phyloP scores from a whole-genome alignment of 495 filamentous ascomycete genomes.

The Hyphodiscus hymeniophilus region DNA sequence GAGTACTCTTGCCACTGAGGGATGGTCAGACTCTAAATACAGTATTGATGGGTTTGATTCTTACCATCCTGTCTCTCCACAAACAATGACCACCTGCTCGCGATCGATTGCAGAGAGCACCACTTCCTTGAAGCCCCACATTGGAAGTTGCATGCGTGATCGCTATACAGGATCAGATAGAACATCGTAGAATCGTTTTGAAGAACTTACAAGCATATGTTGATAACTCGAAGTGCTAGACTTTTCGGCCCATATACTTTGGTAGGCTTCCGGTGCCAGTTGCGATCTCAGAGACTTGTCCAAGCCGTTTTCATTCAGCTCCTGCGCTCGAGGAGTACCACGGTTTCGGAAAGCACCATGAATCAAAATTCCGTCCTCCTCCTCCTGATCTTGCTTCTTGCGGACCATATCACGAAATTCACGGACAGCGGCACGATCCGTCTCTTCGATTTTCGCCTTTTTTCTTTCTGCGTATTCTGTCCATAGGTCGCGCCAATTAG shows the following conservation, averaged over 20 bases:
- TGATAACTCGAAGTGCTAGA: conserved; percentile 49
- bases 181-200: neutral
- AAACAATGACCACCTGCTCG: conserved; percentile 81
- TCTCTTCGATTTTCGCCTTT: conserved; percentile 57
- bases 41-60: conserved; percentile 10
- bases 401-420: conserved; percentile 54
- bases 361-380: conserved; percentile 68
- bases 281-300: conserved; percentile 20
- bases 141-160: conserved; percentile 68
- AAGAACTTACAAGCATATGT: conserved; percentile 40
- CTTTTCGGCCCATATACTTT: conserved; percentile 65
- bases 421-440: conserved; percentile 57
- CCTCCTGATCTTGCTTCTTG: conserved; percentile 44
- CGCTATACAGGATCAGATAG: conserved; percentile 25
- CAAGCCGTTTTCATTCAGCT: conserved; percentile 32
- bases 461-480: conserved; percentile 62
- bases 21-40: conserved; percentile 21
- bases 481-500: conserved; percentile 80
- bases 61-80: conserved; percentile 83
- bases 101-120: conserved; percentile 64
- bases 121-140: conserved; percentile 75
- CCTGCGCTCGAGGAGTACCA: conserved; percentile 37
- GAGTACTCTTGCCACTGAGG: conserved; percentile 78
- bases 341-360: conserved; percentile 63
- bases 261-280: conserved; percentile 40